Conservation (phyloP, 2,329 filamentous ascomycete genomes). For the Fusarium sp. region DNA sequence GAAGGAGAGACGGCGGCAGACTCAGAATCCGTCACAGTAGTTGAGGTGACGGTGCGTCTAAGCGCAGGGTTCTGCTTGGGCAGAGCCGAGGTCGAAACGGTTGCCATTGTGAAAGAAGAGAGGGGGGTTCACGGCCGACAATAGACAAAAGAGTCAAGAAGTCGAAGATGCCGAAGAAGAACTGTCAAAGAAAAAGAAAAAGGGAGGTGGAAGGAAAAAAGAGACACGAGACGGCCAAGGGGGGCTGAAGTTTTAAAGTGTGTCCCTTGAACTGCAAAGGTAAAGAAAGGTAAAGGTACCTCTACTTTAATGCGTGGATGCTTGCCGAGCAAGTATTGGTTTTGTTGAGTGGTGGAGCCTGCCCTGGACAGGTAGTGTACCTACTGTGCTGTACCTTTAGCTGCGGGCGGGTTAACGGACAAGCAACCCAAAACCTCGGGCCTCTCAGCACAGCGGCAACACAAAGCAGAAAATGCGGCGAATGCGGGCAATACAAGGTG, state of each 20-base stretch:
- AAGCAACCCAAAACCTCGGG: neutral
- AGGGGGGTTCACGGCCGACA: constrained; percentile 23
- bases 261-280: constrained; percentile 8
- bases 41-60: constrained; percentile 59
- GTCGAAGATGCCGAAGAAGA: constrained; percentile 26
- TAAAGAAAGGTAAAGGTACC: neutral
- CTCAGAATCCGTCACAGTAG: constrained; percentile 60
- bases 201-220: neutral
- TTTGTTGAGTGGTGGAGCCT: constrained; percentile 45
- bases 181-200: constrained; percentile 3
- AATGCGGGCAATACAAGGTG: constrained; percentile 16
- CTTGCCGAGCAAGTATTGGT: constrained; percentile 38
- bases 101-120: constrained; percentile 53
- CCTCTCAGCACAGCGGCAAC: constrained; percentile 22
- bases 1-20: constrained; percentile 66
- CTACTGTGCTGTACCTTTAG: neutral
- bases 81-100: constrained; percentile 54
- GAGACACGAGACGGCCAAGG: constrained; percentile 2
- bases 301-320: constrained; percentile 2
- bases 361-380: constrained; percentile 12
- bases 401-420: constrained; percentile 14
- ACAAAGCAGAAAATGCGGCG: constrained; percentile 25
- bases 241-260: constrained; percentile 37
- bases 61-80: constrained; percentile 55
- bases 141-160: constrained; percentile 34